Percentiles rank a stretch among this genome's conserved stretches.
Conservation (phyloP, 495 filamentous ascomycete species). For the Aspergillus affinis region DNA sequence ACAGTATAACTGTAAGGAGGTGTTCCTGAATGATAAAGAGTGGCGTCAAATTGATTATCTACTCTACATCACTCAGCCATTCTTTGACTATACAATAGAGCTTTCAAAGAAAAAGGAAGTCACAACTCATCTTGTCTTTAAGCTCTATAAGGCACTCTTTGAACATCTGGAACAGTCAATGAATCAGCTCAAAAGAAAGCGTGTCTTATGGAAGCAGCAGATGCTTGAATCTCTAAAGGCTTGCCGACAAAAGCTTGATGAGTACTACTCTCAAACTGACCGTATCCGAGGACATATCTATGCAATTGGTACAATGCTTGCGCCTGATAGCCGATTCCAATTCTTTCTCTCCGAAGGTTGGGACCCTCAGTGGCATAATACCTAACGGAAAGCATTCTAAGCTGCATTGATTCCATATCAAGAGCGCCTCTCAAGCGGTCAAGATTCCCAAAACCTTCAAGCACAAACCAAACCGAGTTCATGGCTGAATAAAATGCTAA, state of each 20-base stretch:
- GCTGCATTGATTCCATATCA: too few species aligned
- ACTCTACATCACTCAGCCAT: slow-evolving; percentile 4
- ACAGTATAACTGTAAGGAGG: slow-evolving; percentile 6
- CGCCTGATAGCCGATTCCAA: background rate
- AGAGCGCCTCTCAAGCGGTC: too few species aligned
- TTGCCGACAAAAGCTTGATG: too few species aligned
- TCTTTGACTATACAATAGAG: background rate
- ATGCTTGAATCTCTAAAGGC: slow-evolving; percentile 8
- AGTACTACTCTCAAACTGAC: too few species aligned
- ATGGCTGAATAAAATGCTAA: background rate
- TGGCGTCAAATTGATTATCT: slow-evolving; percentile 26
- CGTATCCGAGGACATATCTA: slow-evolving; percentile 14
- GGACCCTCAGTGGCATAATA: background rate
- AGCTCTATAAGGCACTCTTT: too few species aligned
- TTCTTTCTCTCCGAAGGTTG: slow-evolving; percentile 16
- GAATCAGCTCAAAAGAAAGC: background rate
- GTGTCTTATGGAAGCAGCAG: slow-evolving; percentile 10
- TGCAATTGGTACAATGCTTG: slow-evolving; percentile 23
- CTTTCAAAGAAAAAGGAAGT: too few species aligned
- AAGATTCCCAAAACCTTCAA: too few species aligned
- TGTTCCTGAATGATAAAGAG: slow-evolving; percentile 10
- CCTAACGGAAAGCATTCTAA: too few species aligned
- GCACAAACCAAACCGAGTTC: too few species aligned
- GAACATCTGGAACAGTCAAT: slow-evolving; percentile 7
- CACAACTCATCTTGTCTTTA: slow-evolving; percentile 4